phyloP scores from a whole-genome alignment of 768 basidiomycete genomes.

The Boletus reticuloceps region DNA sequence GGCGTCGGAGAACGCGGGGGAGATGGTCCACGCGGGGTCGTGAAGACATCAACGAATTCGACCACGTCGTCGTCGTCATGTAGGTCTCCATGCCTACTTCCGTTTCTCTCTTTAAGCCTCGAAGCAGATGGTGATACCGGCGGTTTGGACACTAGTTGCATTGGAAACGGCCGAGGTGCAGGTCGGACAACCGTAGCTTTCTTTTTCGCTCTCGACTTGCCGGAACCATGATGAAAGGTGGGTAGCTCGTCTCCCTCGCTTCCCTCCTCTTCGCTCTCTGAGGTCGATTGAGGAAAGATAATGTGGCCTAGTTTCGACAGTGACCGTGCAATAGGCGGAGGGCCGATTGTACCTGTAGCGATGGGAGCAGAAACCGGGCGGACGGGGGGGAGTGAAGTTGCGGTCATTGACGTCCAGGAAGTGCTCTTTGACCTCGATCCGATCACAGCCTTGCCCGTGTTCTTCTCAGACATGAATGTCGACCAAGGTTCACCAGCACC shows the following conservation, averaged over 20 bases:
- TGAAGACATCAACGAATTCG: constrained; percentile 21
- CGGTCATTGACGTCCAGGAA: background rate
- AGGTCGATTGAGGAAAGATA: constrained; percentile 1
- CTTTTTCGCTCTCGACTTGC: background rate
- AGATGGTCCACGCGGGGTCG: constrained; percentile 16
- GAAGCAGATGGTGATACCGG: background rate
- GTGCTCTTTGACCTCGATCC: background rate
- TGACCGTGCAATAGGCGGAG: background rate
- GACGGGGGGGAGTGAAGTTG: background rate
- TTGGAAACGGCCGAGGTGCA: constrained; percentile 27
- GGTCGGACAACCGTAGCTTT: background rate
- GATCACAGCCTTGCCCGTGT: background rate
- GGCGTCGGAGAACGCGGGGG: constrained; percentile 22
- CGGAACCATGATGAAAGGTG: constrained; percentile 16
- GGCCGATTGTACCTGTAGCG: background rate
- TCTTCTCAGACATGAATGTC: background rate
- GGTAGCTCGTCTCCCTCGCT: constrained; percentile 16
- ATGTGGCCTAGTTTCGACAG: constrained; percentile 15
- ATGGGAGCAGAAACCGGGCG: constrained; percentile 1
- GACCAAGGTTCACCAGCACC: background rate
- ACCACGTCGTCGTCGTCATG: background rate
- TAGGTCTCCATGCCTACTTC: background rate
- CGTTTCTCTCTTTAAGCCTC: background rate
- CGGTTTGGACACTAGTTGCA: constrained; percentile 12
- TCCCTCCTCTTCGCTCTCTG: constrained; percentile 9